Evolutionary conservation across 2,329 filamentous ascomycete genomes (phyloP), one percentile per base, ranked within the genome.

Genomic region (Nigrospora sphaerica): DNA sequence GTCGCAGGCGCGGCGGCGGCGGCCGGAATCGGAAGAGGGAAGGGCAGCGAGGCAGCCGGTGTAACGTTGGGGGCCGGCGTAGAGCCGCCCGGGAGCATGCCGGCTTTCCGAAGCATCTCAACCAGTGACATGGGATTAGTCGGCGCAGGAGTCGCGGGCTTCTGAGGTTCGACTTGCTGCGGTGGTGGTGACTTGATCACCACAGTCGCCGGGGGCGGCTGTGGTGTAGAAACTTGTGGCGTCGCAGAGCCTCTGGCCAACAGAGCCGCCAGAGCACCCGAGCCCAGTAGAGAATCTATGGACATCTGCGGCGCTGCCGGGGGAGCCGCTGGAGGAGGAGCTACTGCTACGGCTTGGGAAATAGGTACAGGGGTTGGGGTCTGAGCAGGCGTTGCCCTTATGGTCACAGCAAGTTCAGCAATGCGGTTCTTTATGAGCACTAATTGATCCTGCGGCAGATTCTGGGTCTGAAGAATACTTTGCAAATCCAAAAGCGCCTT

Each of bases 401-500:
- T 72, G 61, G 76, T 77, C 79, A 78, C 69, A 74, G 81, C 79
- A 65, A 95, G 78, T 66, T 83, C 81, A 65, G 85, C 82, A 66
- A 96, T 83, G 77, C 93, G 88, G 63, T 85, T 83, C 67, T 85
- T 88, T 67, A 95, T 86, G 64, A 86, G 80, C 67, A 86, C 82
- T 62, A 95, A 77, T 70, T 95, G 87, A 60, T 91, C 84, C 58
- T 83, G 81, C 49, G 85, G 85, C 63, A 95, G 75, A 61, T 84
- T 83, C 66, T 89, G 86, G 56, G 77, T 84, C 64, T 87, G 82
- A 61, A 96, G 73, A 54, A 92, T 80, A 55, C 77, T 81, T 70
- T 95, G 88, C 53, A 97, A 78, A 66, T 93, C 88, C 67, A 91
- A 73, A 57, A 96, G 79, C 52, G 90, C 89, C 69, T 88, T 87